phyloP scores from a whole-genome alignment of 2,329 filamentous ascomycete genomes.

The Sporothrix variecibatus region DNA sequence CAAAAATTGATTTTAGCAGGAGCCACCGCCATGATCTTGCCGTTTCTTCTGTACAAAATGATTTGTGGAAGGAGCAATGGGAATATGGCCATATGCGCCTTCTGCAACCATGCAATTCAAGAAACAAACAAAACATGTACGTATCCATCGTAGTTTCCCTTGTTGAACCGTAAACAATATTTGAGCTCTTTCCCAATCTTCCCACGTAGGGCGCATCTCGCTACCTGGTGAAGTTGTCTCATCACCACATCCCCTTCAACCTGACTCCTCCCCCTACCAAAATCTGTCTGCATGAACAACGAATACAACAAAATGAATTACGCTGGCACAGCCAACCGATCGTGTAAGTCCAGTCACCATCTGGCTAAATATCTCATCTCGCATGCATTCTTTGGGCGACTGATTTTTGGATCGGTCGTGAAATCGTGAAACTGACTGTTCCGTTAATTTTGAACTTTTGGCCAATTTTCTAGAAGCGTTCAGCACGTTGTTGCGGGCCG shows the following conservation, averaged over 20 bases:
- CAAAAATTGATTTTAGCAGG: neutral
- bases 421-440: conserved; percentile 19
- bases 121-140: no score
- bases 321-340: neutral
- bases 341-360: neutral
- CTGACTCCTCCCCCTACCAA: neutral
- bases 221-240: neutral
- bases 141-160: neutral
- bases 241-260: neutral
- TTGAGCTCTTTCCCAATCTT: neutral
- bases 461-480: neutral
- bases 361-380: neutral
- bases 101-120: neutral
- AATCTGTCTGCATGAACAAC: neutral
- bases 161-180: neutral
- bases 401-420: neutral
- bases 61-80: neutral
- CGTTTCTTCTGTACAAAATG: neutral
- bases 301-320: neutral
- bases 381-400: neutral
- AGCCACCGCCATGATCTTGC: neutral
- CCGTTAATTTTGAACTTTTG: neutral
- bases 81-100: neutral
- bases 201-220: neutral
- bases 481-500: conserved; percentile 3